Conservation (phyloP, 257 asterid species). For the Echium plantagineum region DNA sequence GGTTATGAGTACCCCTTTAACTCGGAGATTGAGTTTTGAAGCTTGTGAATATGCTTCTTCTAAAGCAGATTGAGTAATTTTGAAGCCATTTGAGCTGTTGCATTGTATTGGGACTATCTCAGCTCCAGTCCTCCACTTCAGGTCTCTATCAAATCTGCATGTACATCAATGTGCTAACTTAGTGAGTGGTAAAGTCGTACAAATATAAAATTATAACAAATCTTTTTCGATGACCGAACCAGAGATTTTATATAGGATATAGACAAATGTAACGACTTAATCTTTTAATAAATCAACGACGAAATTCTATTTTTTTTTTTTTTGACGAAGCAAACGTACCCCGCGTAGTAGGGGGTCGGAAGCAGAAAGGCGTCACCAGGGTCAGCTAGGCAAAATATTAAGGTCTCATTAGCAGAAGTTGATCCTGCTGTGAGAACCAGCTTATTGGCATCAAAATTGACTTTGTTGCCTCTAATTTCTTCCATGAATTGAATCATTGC, state of each 20-base stretch:
- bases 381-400: constrained; percentile 60
- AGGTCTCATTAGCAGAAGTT: constrained; percentile 64
- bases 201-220: too few species aligned
- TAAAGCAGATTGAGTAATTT: constrained; percentile 55
- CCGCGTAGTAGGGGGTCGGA: constrained; percentile 79
- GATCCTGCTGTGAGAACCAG: constrained; percentile 71
- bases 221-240: too few species aligned
- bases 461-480: constrained; percentile 61
- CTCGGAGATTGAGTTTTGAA: constrained; percentile 44
- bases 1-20: constrained; percentile 68
- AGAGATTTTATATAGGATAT: too few species aligned
- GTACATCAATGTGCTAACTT: neutral
- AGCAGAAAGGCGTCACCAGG: constrained; percentile 65
- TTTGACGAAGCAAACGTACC: constrained; percentile 21
- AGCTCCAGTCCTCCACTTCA: constrained; percentile 78
- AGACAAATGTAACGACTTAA: too few species aligned
- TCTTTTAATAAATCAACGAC: too few species aligned
- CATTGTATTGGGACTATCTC: constrained; percentile 77
- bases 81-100: constrained; percentile 46
- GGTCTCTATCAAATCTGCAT: constrained; percentile 83
- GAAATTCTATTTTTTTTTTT: neutral
- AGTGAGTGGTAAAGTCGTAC: too few species aligned
- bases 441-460: constrained; percentile 35
- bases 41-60: constrained; percentile 54
- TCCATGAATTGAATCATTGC: constrained; percentile 54